These are phyloP conservation scores for Annona squamosa DNA, from an alignment of 164 flowering plant genomes.

Conservation along the genomic window DNA sequence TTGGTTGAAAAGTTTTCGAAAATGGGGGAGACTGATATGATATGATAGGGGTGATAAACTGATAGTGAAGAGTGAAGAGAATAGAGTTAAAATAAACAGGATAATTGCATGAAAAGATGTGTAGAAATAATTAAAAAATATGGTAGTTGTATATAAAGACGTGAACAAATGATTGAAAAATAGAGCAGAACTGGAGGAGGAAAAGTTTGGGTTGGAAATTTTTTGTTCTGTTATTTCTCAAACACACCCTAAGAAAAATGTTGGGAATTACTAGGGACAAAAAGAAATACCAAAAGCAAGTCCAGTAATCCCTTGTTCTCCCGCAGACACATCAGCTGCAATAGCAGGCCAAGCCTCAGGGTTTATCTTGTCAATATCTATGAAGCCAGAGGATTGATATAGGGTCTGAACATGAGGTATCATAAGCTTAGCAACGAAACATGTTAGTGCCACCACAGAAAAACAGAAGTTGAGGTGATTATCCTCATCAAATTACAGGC, in stretches of 20 bases:
- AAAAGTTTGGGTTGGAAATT: too few relatives aligned
- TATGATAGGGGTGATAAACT: too few relatives aligned
- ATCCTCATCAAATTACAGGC: not conserved
- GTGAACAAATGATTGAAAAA: too few relatives aligned
- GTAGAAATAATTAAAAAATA: too few relatives aligned
- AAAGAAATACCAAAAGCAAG: conserved; percentile 75
- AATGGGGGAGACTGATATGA: too few relatives aligned
- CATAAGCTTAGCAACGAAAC: conserved; percentile 1
- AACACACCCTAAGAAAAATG: not conserved
- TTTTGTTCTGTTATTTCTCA: too few relatives aligned
- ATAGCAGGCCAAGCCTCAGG: conserved; percentile 98
- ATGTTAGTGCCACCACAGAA: not conserved
- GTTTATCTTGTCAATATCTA: conserved; percentile 79
- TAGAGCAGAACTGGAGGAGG: too few relatives aligned
- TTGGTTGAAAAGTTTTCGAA: too few relatives aligned
- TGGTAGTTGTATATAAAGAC: too few relatives aligned
- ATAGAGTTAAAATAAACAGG: too few relatives aligned
- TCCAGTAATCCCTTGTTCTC: conserved; percentile 78
- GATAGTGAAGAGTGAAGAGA: too few relatives aligned
- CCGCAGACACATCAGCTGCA: conserved; percentile 73
- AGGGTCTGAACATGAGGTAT: conserved; percentile 38
- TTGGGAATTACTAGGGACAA: not conserved
- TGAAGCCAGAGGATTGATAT: conserved; percentile 64
- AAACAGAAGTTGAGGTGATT: not conserved
- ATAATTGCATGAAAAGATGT: too few relatives aligned